phyloP scores from a whole-genome alignment of 352 stramenopile species.

The Pelagophyceae sp. region DNA sequence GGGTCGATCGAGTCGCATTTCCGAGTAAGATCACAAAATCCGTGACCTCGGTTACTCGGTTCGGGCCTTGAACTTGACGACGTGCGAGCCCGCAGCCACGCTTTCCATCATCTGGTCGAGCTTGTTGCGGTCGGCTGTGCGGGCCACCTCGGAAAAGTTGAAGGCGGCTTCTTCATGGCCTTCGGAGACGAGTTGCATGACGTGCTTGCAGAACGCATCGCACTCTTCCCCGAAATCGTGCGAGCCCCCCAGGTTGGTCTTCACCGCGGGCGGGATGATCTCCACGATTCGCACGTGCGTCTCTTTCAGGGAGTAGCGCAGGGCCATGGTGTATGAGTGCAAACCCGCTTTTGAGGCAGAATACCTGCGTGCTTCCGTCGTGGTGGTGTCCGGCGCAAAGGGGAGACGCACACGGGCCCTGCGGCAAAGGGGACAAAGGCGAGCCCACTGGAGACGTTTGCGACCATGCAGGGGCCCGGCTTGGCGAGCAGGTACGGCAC shows the following conservation, averaged over 20 bases:
- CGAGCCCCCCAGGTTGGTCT: constrained; percentile 23
- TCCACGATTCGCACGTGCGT: constrained; percentile 24
- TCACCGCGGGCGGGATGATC: constrained; percentile 23
- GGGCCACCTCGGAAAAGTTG: constrained; percentile 24
- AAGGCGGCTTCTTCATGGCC: constrained; percentile 21
- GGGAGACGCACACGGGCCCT: neutral
- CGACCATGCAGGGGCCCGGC: neutral
- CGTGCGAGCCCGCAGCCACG: constrained; percentile 5
- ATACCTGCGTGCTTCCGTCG: no score
- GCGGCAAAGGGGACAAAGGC: neutral
- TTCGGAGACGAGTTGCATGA: neutral
- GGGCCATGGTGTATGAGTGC: constrained; percentile 19
- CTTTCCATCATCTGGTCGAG: constrained; percentile 8
- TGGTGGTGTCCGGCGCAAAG: no score
- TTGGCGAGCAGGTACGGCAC: neutral
- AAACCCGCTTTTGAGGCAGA: constrained; percentile 21
- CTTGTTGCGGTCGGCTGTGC: constrained; percentile 14
- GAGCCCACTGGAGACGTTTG: neutral
- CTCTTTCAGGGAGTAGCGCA: constrained; percentile 20
- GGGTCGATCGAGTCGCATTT: neutral
- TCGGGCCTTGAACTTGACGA: neutral
- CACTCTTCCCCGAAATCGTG: constrained; percentile 26
- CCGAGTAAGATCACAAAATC: no score
- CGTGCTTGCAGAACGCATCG: constrained; percentile 15
- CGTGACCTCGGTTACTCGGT: no score